These are phyloP conservation scores for Tuber borchii DNA, from an alignment of 495 filamentous ascomycete genomes.

Conservation along the genomic window DNA sequence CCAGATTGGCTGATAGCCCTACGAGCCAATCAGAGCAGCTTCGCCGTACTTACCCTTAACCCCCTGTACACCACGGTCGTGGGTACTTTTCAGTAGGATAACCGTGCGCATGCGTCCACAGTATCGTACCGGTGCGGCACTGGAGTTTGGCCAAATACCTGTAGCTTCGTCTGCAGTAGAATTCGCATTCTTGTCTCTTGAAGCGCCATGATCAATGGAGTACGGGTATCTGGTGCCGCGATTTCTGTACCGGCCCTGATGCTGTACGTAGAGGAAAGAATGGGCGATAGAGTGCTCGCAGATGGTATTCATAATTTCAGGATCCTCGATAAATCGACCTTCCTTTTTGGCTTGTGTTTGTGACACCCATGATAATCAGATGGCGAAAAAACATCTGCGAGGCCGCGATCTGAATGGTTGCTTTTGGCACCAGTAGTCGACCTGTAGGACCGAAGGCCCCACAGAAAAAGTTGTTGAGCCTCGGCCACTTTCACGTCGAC, in stretches of 20 bases:
- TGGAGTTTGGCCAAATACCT: no score
- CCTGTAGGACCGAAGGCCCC: background rate
- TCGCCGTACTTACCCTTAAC: no score
- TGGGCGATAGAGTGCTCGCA: background rate
- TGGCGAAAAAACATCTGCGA: background rate
- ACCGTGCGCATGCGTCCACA: background rate
- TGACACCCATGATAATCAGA: background rate
- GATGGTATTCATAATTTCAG: background rate
- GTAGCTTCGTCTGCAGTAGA: background rate
- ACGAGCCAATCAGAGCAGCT: no score
- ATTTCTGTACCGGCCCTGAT: background rate
- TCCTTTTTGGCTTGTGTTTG: background rate
- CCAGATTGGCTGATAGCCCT: no score
- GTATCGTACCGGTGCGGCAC: background rate
- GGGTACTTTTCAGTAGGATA: background rate
- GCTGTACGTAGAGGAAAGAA: background rate
- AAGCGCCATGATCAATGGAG: background rate
- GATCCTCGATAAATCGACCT: background rate
- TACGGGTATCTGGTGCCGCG: background rate
- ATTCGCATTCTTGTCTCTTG: background rate
- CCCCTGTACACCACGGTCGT: background rate
- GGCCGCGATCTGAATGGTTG: background rate
- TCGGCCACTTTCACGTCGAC: background rate
- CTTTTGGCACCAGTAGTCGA: background rate
- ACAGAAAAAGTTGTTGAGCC: slow-evolving; percentile 1